Conservation (phyloP, 495 filamentous ascomycete genomes). For the Penicillium canariense region DNA sequence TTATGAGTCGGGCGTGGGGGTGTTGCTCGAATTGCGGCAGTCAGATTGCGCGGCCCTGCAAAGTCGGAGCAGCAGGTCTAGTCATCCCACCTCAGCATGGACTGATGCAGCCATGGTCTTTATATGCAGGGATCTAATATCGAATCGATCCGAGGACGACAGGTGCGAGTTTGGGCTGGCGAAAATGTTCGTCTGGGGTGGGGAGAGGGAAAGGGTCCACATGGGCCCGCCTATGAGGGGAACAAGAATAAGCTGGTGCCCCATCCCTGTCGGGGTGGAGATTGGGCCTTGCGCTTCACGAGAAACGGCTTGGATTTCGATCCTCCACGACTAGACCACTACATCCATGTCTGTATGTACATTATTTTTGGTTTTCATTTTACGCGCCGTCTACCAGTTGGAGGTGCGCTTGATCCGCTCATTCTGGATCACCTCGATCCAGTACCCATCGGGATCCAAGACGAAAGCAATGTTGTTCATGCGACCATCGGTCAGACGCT, state of each 20-base stretch:
- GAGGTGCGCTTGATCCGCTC: conserved; percentile 48
- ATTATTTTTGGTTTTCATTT: background rate
- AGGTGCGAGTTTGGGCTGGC: background rate
- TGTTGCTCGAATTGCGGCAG: background rate
- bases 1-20: conserved; percentile 1
- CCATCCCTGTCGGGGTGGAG: background rate
- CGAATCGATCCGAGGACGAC: background rate
- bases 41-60: conserved; percentile 1
- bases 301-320: too few relatives aligned
- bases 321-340: background rate
- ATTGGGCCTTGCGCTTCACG: too few relatives aligned
- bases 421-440: conserved; percentile 86
- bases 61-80: background rate
- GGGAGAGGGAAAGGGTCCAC: conserved; percentile 21
- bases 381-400: conserved; percentile 36
- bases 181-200: conserved; percentile 12
- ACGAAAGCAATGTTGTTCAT: conserved; percentile 97
- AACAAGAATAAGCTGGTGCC: conserved; percentile 12
- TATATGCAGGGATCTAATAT: background rate
- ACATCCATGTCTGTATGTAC: conserved; percentile 1
- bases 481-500: conserved; percentile 83
- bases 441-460: conserved; percentile 89
- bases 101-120: conserved; percentile 3
- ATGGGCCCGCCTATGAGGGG: conserved; percentile 18
- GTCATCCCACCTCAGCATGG: conserved; percentile 8